Evolutionary conservation across 768 basidiomycete species (phyloP).

Genomic region (Astraeus odoratus): DNA sequence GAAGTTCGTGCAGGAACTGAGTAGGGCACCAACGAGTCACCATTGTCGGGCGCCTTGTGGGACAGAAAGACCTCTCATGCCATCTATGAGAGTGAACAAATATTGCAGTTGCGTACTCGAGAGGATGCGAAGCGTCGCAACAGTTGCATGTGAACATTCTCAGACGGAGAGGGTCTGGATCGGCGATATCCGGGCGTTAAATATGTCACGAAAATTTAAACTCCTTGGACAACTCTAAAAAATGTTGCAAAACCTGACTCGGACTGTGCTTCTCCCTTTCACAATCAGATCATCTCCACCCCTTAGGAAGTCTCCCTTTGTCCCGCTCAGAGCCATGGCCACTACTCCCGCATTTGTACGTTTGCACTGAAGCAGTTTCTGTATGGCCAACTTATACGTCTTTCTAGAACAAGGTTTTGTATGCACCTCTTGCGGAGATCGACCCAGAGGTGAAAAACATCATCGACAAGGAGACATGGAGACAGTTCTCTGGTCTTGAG

Average conservation of each 20-base stretch:
- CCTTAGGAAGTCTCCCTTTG: constrained; percentile 9
- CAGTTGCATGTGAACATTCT: not conserved
- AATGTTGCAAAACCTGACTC: constrained; percentile 26
- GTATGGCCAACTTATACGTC: not conserved
- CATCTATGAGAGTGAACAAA: too few relatives aligned
- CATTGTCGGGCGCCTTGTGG: too few relatives aligned
- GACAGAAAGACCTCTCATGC: too few relatives aligned
- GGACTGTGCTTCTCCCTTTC: constrained; percentile 23
- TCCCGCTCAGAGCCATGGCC: constrained; percentile 47
- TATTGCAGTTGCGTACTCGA: too few relatives aligned
- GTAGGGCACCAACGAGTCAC: too few relatives aligned
- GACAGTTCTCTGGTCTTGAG: constrained; percentile 95
- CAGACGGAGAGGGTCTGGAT: not conserved
- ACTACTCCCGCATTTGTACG: constrained; percentile 60
- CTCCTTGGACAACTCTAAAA: constrained; percentile 5
- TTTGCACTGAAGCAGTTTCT: constrained; percentile 7
- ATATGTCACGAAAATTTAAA: constrained; percentile 12
- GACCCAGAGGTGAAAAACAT: constrained; percentile 96
- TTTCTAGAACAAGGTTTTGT: constrained; percentile 83
- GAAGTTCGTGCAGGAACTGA: too few relatives aligned
- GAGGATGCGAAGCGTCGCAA: too few relatives aligned
- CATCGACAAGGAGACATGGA: constrained; percentile 98
- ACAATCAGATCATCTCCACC: constrained; percentile 17
- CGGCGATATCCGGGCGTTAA: constrained; percentile 19
- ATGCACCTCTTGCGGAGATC: constrained; percentile 79